phyloP scores from a whole-genome alignment of 2,329 filamentous ascomycete species.

The Aureobasidium sp. region DNA sequence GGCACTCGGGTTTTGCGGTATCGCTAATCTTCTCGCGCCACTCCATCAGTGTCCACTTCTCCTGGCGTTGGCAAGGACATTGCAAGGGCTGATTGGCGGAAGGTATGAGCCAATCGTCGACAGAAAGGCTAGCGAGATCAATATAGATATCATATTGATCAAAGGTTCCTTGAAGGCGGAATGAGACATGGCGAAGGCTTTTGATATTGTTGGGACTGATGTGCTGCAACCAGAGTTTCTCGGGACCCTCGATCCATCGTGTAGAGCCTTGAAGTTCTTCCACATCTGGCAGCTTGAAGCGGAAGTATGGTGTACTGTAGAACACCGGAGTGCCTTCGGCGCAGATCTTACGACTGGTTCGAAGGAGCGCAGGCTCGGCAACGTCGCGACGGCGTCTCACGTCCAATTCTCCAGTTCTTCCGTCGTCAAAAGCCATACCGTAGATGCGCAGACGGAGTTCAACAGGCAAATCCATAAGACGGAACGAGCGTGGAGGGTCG shows the following conservation, averaged over 20 bases:
- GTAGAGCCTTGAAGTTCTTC: background rate
- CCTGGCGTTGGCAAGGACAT: background rate
- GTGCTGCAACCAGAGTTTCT: background rate
- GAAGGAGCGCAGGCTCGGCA: background rate
- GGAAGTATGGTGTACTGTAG: background rate
- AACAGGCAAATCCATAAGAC: background rate
- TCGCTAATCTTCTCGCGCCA: background rate
- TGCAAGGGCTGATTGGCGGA: too few species aligned
- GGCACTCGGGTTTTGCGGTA: background rate
- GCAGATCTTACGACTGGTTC: background rate
- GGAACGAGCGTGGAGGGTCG: background rate
- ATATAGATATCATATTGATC: background rate
- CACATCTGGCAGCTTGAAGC: background rate
- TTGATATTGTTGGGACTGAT: background rate
- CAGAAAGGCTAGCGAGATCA: background rate
- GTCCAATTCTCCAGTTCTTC: background rate
- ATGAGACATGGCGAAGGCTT: background rate
- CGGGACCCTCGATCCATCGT: background rate
- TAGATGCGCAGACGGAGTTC: background rate
- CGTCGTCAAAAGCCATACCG: background rate
- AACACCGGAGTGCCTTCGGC: background rate
- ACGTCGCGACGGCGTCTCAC: too few species aligned
- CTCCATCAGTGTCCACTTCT: background rate
- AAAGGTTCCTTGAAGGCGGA: background rate
- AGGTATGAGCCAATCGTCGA: background rate